Conservation (phyloP, 257 asterid species). For the Knoxia roxburghii region DNA sequence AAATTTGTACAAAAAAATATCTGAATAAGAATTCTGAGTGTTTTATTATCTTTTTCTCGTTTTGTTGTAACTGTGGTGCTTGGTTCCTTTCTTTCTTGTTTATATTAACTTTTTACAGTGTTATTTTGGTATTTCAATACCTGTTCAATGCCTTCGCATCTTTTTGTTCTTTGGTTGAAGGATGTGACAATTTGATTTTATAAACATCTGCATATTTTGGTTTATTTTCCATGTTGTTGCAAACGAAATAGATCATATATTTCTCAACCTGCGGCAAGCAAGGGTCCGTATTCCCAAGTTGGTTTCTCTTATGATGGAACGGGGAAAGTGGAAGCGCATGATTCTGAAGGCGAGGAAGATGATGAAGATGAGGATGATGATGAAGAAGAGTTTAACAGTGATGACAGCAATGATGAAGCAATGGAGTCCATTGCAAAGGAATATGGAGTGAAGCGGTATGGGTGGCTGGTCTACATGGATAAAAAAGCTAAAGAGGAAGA, state of each 20-base stretch:
- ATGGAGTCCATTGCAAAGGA: slow-evolving; percentile 97
- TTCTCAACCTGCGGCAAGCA: slow-evolving; percentile 60
- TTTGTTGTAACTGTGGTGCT: neutral
- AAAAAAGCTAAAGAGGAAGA: slow-evolving; percentile 96
- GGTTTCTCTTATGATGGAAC: slow-evolving; percentile 92
- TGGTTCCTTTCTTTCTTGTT: neutral
- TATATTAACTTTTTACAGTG: no score
- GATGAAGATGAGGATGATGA: slow-evolving; percentile 79
- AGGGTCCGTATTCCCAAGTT: slow-evolving; percentile 95
- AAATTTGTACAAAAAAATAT: neutral
- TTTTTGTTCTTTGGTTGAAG: neutral
- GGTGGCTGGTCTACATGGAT: slow-evolving; percentile 98
- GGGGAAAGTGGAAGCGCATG: slow-evolving; percentile 53
- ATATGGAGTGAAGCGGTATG: slow-evolving; percentile 92
- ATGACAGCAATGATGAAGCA: slow-evolving; percentile 85
- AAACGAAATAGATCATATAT: slow-evolving; percentile 43
- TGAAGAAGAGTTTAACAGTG: slow-evolving; percentile 90
- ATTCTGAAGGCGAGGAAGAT: slow-evolving; percentile 76
- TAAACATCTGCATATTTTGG: no score
- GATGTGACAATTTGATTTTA: neutral
- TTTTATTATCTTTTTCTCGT: neutral
- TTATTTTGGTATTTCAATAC: no score
- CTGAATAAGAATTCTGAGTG: neutral
- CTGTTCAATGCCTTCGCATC: no score
- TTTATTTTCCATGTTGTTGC: slow-evolving; percentile 11